phyloP scores from a whole-genome alignment of 805 yeast species.

The Yarrowia keelungensis region DNA sequence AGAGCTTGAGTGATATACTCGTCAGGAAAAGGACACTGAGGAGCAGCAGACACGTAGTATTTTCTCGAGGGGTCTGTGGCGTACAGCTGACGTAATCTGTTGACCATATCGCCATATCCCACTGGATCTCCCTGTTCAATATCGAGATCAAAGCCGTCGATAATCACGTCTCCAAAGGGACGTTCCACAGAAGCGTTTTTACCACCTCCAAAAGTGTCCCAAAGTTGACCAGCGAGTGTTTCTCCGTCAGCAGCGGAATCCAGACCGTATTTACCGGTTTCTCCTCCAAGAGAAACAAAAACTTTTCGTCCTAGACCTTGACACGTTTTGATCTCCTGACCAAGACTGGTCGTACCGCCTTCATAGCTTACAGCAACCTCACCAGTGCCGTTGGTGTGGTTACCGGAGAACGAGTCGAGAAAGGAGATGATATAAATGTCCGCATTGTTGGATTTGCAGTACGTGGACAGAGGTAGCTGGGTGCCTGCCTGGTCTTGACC shows the following conservation, averaged over 20 bases:
- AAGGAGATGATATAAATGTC: slow-evolving; percentile 72
- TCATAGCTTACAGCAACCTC: slow-evolving; percentile 19
- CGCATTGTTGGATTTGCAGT: slow-evolving; percentile 72
- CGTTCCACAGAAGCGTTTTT: slow-evolving; percentile 52
- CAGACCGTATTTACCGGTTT: slow-evolving; percentile 64
- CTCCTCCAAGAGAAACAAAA: slow-evolving; percentile 80
- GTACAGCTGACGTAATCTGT: slow-evolving; percentile 54
- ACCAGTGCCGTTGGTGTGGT: slow-evolving; percentile 40
- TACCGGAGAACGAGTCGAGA: slow-evolving; percentile 58
- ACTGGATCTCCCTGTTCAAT: slow-evolving; percentile 62
- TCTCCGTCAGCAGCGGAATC: slow-evolving; percentile 61
- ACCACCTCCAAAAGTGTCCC: slow-evolving; percentile 63
- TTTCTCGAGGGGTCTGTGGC: slow-evolving; percentile 58
- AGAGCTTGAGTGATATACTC: slow-evolving; percentile 68
- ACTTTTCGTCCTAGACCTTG: slow-evolving; percentile 81
- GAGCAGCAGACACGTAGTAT: slow-evolving; percentile 86
- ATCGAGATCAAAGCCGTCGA: slow-evolving; percentile 87
- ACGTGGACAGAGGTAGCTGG: slow-evolving; percentile 56
- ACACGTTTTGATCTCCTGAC: slow-evolving; percentile 72
- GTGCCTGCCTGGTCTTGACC: slow-evolving; percentile 77
- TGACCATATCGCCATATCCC: slow-evolving; percentile 73
- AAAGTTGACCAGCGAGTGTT: slow-evolving; percentile 59
- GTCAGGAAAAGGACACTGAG: slow-evolving; percentile 91
- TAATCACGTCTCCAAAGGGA: slow-evolving; percentile 73
- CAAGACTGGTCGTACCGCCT: slow-evolving; percentile 48